Evolutionary conservation across 495 filamentous ascomycete genomes (phyloP), one percentile per base, ranked within the genome.

Genomic region (Aspergillus taichungensis): DNA sequence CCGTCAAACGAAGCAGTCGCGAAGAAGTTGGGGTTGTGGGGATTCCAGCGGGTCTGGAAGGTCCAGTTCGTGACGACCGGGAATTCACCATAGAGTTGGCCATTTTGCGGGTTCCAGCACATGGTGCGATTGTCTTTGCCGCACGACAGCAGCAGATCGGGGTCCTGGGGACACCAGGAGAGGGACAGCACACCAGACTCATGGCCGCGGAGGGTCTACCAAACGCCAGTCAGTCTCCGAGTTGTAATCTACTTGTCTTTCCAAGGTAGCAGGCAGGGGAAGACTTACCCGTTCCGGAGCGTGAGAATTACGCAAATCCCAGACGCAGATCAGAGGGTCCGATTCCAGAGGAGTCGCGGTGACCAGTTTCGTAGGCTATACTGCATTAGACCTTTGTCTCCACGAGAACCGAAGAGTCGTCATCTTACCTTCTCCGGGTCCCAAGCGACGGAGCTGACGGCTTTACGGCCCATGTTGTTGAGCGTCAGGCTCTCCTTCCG

Each of bases 41-140:
- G 92, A 62, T 95, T 88, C 79, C 91, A 99, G 52, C 82, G 79
- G 6, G 92, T 95, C 62, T 89, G 81, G 73, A 97, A 99, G 2
- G 89, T 94, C 92, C 94, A 97, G 63, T 97, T 97, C 32, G 91
- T 95, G 44, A 94, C 94, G 51, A 95, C 85, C 9, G 91, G 88
- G 63, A 96, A 95, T 66, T 97, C 90, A 46, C 94, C 92, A 37
- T 87, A 85, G 5, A 74, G 68, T 56, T 87, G 79, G 37, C 90
- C 90, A 5, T 82, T 94, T 53, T 92, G 87, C 1, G 94, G 86
- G 64, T 96, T 96, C 92, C 94, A 99, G 47, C 90, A 85, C 43
- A 97, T 76, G 1, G 89, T 95, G 52, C 87, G 80, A 52, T 97
- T 97, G 66, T 99, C 92, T 68, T 95, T 97, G 40, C 94, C 94